Base-by-base conservation (phyloP, 2,329 filamentous ascomycete species). In the Ophiostoma himal-ulmi region DNA sequence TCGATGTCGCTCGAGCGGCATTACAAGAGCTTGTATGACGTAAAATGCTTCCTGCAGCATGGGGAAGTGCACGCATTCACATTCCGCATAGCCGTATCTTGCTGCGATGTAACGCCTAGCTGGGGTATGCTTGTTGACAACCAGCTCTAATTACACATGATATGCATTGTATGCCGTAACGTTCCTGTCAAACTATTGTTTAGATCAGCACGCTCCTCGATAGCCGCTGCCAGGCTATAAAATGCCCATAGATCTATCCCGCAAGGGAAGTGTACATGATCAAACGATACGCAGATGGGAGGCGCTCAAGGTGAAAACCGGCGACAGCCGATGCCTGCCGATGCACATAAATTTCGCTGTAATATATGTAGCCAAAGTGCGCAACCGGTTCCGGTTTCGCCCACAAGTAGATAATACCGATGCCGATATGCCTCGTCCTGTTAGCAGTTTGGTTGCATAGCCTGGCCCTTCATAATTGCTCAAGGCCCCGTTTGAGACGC, bases 1-100 rank as follows among this genome's bases (percentile, higher is more conserved):
- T 26, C 52, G n/a, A 57, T 57, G 52, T n/a, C 44, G 52, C 52
- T 54, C 52, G 52, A 26, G n/a, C n/a, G 52, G 52, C n/a, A 57
- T 57, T 22, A 10, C 52, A 26, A 26, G 13, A 8, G n/a, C n/a
- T 5, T 57, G 5, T 13, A 57, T 57, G 52, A 57, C 52, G 52
- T 26, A 57, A 57, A 22, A 22, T 22, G n/a, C 11, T 26, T 26
- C 4, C 8, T 11, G 52, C 52, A 26, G n/a, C 52, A 57, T 57
- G n/a, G 52, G 52, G n/a, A 57, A 57, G 52, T 26, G 22, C 22
- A 57, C 52, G n/a, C 22, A 26, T 22, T 26, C 52, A 26, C 2
- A 54, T 54, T 54, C 22, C 52, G n/a, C 52, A 54, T 26, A 54
- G 52, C 52, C 22, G n/a, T 11, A 54, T 54, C 13, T 54, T 13